Base-by-base conservation (phyloP, 169 alveolate genomes). In the Nephromyces sp. region DNA sequence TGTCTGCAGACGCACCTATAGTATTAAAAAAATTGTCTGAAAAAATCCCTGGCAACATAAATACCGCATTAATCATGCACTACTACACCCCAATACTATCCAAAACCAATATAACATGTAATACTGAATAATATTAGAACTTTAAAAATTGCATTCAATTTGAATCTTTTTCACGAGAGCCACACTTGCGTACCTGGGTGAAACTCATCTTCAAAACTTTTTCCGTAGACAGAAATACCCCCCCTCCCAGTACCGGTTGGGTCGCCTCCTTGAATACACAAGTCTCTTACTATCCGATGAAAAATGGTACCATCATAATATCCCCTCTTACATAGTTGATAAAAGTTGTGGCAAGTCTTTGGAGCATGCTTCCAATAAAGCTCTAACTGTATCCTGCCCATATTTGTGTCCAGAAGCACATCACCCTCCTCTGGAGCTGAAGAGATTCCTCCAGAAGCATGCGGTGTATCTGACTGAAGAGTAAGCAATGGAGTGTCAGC, bases 331-430 rank as follows among this genome's bases (percentile, higher is more conserved):
- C 75, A 75, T 84, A 91, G 71, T 74, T 84, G 81, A 52, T 86
- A 85, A 77, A 93, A 93, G 74, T 93, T 93, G 66, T 82, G 71
- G 80, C 97, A 91, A 1, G 96, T 77, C 73, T 79, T 84, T 8
- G 96, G 97, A 1, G 94, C 82, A 61, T 82, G 92, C 73, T 92
- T 76, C 72, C 89, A 86, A 84, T 86, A 95, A 51, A 96, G 89
- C 74, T 94, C 90, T 22, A 95, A 82, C 73, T 90, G 84, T 6
- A 96, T 91, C 74, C 95, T 99, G 1, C 99, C 99, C 82, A 90
- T 84, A 21, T 94, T 87, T 4, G 99, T 95, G 83, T 92, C 94
- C 27, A 96, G 90, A 43, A 90, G 85, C 5, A 96, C 98, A 43
- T 43, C n/a, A 15, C 57, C 57, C n/a, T n/a, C 57, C n/a, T 43